These are phyloP conservation scores for Cyanidiococcus yangmingshanensis DNA, from an alignment of 23 red algal genomes.

Conservation along the genomic window DNA sequence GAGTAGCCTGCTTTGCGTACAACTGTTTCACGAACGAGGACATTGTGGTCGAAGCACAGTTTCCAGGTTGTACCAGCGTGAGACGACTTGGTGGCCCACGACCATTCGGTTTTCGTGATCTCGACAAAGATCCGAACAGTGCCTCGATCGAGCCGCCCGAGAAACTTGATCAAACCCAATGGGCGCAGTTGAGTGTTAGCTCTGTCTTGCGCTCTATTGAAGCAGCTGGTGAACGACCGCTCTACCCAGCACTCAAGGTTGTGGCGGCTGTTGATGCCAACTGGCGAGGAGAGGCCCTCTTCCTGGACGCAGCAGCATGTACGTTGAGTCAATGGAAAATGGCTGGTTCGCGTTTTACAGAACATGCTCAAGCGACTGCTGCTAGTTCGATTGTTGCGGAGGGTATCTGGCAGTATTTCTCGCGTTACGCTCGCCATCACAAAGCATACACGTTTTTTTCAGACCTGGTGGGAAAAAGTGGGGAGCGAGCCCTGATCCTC, in stretches of 20 bases:
- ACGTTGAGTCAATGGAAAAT: neutral
- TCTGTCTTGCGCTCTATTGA: constrained; percentile 41
- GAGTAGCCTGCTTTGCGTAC: constrained; percentile 49
- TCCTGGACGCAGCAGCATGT: constrained; percentile 34
- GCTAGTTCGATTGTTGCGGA: constrained; percentile 39
- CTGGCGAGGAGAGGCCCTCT: constrained; percentile 24
- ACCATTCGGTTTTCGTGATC: neutral
- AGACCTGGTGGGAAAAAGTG: neutral
- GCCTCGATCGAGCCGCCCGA: neutral
- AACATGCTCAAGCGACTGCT: constrained; percentile 28
- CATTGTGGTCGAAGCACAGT: constrained; percentile 40
- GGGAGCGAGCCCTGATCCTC: neutral
- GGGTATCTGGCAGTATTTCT: neutral
- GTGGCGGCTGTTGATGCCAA: constrained; percentile 34
- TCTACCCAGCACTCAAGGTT: constrained; percentile 72
- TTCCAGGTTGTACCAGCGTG: constrained; percentile 63
- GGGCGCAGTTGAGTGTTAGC: constrained; percentile 44
- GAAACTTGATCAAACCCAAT: constrained; percentile 32
- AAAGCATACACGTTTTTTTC: neutral
- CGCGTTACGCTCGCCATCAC: constrained; percentile 11
- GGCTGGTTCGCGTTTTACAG: neutral
- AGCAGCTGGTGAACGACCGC: constrained; percentile 48
- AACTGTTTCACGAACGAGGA: constrained; percentile 58
- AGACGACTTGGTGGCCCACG: constrained; percentile 11
- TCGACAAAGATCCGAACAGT: neutral